phyloP scores from a whole-genome alignment of 768 basidiomycete species.

The Gelatoporia subvermispora region DNA sequence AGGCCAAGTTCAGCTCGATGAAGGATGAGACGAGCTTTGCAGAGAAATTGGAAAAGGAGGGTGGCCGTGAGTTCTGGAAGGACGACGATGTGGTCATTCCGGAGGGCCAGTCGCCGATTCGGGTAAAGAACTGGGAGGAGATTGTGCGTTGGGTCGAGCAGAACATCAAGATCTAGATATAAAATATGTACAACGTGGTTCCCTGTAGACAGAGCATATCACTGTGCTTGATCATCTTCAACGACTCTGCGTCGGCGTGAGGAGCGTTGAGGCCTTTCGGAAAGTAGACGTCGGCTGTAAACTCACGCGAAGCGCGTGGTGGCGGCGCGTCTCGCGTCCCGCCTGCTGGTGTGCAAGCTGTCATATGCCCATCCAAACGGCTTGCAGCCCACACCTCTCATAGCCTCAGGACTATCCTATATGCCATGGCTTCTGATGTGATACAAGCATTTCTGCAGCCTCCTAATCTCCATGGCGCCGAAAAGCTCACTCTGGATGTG shows the following conservation, averaged over 20 bases:
- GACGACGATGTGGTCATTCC: slow-evolving; percentile 46
- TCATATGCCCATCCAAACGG: no score
- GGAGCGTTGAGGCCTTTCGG: no score
- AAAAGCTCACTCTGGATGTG: slow-evolving; percentile 30
- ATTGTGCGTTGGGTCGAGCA: slow-evolving; percentile 45
- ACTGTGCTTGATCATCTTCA: no score
- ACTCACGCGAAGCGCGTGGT: no score
- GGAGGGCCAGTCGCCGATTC: slow-evolving; percentile 40
- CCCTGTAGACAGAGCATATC: no score
- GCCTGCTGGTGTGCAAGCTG: no score
- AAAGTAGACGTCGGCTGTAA: no score
- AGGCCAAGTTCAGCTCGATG: slow-evolving; percentile 41
- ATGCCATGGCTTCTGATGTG: slow-evolving; percentile 35
- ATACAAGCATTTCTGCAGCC: slow-evolving; percentile 47
- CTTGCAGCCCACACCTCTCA: no score
- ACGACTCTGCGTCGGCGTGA: no score
- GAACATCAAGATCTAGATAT: slow-evolving; percentile 2
- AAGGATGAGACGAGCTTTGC: slow-evolving; percentile 52
- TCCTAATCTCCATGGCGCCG: slow-evolving; percentile 33
- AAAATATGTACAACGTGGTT: neutral
- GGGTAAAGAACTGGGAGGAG: slow-evolving; percentile 62
- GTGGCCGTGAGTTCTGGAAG: slow-evolving; percentile 52
- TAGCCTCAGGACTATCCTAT: no score
- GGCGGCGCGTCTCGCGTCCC: no score
- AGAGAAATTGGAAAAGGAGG: slow-evolving; percentile 40